Base-by-base conservation (phyloP, 805 yeast species). In the Hanseniaspora mollemarum region DNA sequence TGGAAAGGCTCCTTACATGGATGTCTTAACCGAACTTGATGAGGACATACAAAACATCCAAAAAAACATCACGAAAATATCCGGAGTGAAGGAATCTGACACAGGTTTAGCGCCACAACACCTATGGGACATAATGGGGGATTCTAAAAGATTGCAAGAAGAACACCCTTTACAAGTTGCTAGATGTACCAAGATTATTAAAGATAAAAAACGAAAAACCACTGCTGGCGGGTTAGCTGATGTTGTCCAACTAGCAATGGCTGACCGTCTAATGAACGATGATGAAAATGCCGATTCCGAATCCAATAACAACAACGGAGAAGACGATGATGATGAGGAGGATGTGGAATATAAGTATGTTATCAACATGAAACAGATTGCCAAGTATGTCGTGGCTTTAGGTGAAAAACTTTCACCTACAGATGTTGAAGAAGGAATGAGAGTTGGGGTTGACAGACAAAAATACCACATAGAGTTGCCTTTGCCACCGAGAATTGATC, bases 391-490 rank as follows among this genome's bases (percentile, higher is more conserved):
- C 41, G 98, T 92, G 43, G 94, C 90, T 3, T 72, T 92, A 54
- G 99, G 97, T 43, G 96, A 94, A 65, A 79, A 95, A 56, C 96
- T 92, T 12, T 84, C 95, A 13, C 98, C 98, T 32, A 92, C 98
- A 0, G 99, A 92, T 74, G 88, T 92, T 52, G 98, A 92, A 69
- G 98, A 94, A 68, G 97, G 98, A 49, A 94, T 92, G 98, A 78
- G 98, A 65, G 97, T 92, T 35, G 99, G 99, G 62, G 98, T 92
- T 52, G 98, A 94, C 66, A 80, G 98, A 67, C 87, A 85, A 61
- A 90, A 90, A 68, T 92, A 92, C 69, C 95, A 88, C 67, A 94
- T 92, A 63, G 95, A 90, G 73, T 74, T 92, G 61, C 98, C 99
- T 28, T 74, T 92, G 57, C 99, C 99, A 10, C 98, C 99, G 51